Base-by-base conservation (phyloP, 192 early-diverging fungal species). In the Podila verticillata region DNA sequence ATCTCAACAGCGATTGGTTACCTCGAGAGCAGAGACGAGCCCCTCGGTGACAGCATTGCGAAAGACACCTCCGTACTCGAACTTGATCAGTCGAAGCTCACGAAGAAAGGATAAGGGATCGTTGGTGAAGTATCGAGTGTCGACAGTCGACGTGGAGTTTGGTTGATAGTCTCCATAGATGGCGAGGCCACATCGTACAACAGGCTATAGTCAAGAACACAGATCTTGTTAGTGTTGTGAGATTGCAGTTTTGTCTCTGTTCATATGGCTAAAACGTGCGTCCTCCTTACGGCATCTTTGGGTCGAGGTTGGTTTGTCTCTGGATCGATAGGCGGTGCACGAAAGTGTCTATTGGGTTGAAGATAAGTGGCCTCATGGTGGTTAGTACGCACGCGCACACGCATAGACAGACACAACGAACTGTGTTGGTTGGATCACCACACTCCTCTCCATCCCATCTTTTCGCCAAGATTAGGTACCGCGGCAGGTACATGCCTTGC, bases 11-110 rank as follows among this genome's bases (percentile, higher is more conserved):
- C 39, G 1, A 13, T 19, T 19, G 15, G 5, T 48, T 82, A 89
- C 87, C 82, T 92, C 91, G 31, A 92, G 66, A 9, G 89, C 91
- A 22, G 85, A 87, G 20, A 89, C 89, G 20, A 92, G 72, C 12
- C 91, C 91, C 57, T 92, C 91, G 19, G 81, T 80, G 13, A 90
- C 86, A 12, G 91, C 91, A 75, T 92, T 88, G 7, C 82, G 68
- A 22, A 89, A 67, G 28, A 89, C 87, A 15, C 88, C 87, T 17
- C 88, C 89, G 59, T 87, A 70, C 28, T 82, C 69, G 75, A 86
- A 92, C 17, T 24, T 49, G 36, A 90, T 85, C 12, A 57, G 67
- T 39, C 78, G 73, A 26, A 90, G 64, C 15, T 88, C 81, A 3
- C 79, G 69, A 13, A 86, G 78, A 65, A 87, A 90, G 7, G 83